A percentile compares a stretch with the other conserved stretches of the same genome.
These are phyloP conservation scores for Hypoxylon sp. DNA, from an alignment of 2,329 filamentous ascomycete genomes.

Conservation along the genomic window DNA sequence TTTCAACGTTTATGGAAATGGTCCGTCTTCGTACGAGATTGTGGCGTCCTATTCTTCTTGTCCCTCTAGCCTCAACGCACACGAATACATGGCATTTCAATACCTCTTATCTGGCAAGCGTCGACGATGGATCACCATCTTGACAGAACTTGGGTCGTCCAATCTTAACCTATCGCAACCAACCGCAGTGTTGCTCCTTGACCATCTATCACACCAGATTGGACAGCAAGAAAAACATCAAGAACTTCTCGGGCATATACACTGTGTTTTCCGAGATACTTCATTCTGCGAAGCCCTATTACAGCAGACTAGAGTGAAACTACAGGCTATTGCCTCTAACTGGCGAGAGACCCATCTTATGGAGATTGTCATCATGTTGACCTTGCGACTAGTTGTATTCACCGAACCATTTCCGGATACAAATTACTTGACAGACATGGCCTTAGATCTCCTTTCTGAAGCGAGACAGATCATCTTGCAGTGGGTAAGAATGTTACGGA, in stretches of 20 bases:
- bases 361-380: constrained; percentile 69
- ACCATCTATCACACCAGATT: constrained; percentile 67
- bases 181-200: constrained; percentile 64
- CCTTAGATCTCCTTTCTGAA: constrained; percentile 56
- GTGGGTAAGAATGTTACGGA: constrained; percentile 67
- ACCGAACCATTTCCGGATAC: constrained; percentile 23
- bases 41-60: constrained; percentile 65
- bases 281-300: constrained; percentile 65
- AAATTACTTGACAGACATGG: constrained; percentile 26
- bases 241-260: constrained; percentile 61
- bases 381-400: constrained; percentile 58
- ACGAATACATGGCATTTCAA: constrained; percentile 70
- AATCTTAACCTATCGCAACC: constrained; percentile 73
- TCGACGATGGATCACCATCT: constrained; percentile 65
- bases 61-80: constrained; percentile 61
- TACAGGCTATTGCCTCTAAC: constrained; percentile 66
- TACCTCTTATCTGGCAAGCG: constrained; percentile 62
- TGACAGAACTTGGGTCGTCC: constrained; percentile 66
- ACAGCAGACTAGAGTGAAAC: constrained; percentile 59
- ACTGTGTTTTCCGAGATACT: constrained; percentile 65
- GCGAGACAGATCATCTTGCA: constrained; percentile 61
- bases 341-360: constrained; percentile 73
- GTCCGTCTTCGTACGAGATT: constrained; percentile 68
- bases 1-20: constrained; percentile 54
- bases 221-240: constrained; percentile 61